Conservation (phyloP, 2,329 filamentous ascomycete genomes). For the Hymenoscyphus occultus region DNA sequence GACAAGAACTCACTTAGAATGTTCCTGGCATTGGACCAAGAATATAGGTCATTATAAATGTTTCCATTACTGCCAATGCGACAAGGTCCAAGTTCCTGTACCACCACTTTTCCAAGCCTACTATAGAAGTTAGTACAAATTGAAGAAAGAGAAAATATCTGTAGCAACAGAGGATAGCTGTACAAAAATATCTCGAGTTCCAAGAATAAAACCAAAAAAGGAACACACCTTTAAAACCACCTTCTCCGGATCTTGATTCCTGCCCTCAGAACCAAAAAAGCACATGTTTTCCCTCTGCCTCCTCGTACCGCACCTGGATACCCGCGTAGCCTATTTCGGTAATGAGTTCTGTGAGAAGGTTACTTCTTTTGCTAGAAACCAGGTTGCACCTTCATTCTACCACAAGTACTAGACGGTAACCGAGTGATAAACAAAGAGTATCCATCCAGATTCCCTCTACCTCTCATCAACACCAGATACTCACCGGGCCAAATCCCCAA, state of each 20-base stretch:
- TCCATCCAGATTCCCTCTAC: too few species aligned
- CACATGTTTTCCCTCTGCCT: conserved; percentile 37
- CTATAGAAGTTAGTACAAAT: neutral
- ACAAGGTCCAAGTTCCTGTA: conserved; percentile 57
- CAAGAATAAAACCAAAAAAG: neutral
- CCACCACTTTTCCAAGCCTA: conserved; percentile 63
- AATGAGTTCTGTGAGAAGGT: too few species aligned
- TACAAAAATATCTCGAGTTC: neutral
- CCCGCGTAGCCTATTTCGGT: too few species aligned
- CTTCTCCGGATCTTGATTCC: conserved; percentile 46
- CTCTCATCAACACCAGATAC: too few species aligned
- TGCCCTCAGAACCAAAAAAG: conserved; percentile 45
- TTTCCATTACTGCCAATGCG: conserved; percentile 38
- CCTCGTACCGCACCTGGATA: too few species aligned
- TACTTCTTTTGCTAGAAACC: too few species aligned
- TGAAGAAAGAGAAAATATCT: neutral
- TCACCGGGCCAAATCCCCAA: too few species aligned
- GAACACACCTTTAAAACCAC: conserved; percentile 45
- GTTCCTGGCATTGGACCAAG: conserved; percentile 59
- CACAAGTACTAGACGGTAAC: too few species aligned
- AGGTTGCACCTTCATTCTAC: too few species aligned
- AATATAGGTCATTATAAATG: conserved; percentile 47
- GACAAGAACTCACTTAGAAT: conserved; percentile 51
- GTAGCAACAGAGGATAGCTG: too few species aligned
- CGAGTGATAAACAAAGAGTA: too few species aligned